Base-by-base conservation (phyloP, 2,329 filamentous ascomycete genomes). In the Cryoendolithus antarcticus region DNA sequence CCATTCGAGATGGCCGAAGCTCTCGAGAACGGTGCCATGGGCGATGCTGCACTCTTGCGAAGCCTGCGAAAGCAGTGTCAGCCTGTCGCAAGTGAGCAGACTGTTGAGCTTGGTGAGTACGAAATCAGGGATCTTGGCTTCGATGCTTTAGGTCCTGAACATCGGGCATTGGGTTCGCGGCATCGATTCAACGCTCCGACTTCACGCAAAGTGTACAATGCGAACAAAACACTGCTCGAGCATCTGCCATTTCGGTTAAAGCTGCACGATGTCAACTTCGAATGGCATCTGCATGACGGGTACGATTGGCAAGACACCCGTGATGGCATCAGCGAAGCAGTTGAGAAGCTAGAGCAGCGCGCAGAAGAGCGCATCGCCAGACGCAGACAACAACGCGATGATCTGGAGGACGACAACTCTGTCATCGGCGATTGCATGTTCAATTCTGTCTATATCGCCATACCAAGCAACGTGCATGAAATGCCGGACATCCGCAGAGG, bases 221-320 rank as follows among this genome's bases (percentile, higher is more conserved):
- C 15, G 15, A 24, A 6, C 12, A 28, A 15, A 21, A 5, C 24
- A 38, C 24, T 29, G 27, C n/a, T 35, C 31, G 12, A 41, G 43
- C 24, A 32, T 15, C 32, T 58, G 13, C 57, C 89, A 4, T 63
- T 98, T 9, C 79, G 77, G 46, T 69, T 95, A 2, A 77, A 77
- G 4, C 72, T 96, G 10, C 79, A 84, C 15, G 86, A 95, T 54
- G 80, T 94, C 4, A 86, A 96, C 56, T 67, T 95, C 37, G 95
- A 96, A 43, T 98, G 91, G 91, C 93, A 98, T 54, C 67, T 98
- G 1, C 95, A 91, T 59, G 91, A 98, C 64, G 91, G 91, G 1
- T 98, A 94, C 57, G 93, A 98, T 61, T 98, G 93, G 93, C 75
- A 80, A 49, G 74, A 76, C 32, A 98, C 93, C 1, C 75, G 89